Percentiles rank a stretch among this genome's conserved stretches.
Conservation (phyloP, 1,284 basidiomycete genomes). For the Malassezia brasiliensis region DNA sequence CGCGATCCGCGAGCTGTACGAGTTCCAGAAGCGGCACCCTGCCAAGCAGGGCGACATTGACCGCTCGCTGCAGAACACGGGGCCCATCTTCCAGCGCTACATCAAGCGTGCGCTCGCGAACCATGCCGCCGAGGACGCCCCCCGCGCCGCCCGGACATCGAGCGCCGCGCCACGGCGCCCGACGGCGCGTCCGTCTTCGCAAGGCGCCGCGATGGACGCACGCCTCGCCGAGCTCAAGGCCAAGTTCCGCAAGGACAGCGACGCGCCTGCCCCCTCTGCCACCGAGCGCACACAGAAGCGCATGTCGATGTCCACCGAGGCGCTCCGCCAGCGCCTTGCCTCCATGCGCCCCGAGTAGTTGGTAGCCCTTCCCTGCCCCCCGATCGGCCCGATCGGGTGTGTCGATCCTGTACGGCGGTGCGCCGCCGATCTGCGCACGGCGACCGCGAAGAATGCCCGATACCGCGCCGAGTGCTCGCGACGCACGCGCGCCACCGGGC, state of each 20-base stretch:
- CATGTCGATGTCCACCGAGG: constrained; percentile 15
- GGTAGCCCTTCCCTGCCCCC: too few relatives aligned
- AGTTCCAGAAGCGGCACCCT: constrained; percentile 83
- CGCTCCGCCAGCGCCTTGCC: constrained; percentile 12
- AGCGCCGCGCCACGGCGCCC: constrained; percentile 25
- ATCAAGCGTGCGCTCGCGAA: constrained; percentile 50
- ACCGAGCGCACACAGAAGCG: constrained; percentile 6
- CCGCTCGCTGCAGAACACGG: constrained; percentile 49
- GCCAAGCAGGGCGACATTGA: constrained; percentile 72
- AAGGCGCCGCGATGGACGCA: constrained; percentile 22
- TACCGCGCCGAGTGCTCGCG: too few relatives aligned
- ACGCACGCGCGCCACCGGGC: too few relatives aligned
- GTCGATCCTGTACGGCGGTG: too few relatives aligned
- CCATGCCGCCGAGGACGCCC: constrained; percentile 69
- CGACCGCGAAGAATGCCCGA: too few relatives aligned
- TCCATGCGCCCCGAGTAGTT: constrained; percentile 13
- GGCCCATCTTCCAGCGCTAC: constrained; percentile 51
- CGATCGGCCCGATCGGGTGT: too few relatives aligned
- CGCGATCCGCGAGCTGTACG: constrained; percentile 88
- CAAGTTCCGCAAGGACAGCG: constrained; percentile 25
- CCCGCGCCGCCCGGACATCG: background rate
- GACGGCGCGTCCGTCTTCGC: constrained; percentile 51
- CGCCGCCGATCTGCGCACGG: too few relatives aligned
- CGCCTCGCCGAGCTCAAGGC: constrained; percentile 36
- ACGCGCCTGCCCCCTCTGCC: background rate